Percentiles rank a stretch among this genome's conserved stretches.
Conservation (phyloP, 106 monocot genomes). For the Vanilla planifolia region DNA sequence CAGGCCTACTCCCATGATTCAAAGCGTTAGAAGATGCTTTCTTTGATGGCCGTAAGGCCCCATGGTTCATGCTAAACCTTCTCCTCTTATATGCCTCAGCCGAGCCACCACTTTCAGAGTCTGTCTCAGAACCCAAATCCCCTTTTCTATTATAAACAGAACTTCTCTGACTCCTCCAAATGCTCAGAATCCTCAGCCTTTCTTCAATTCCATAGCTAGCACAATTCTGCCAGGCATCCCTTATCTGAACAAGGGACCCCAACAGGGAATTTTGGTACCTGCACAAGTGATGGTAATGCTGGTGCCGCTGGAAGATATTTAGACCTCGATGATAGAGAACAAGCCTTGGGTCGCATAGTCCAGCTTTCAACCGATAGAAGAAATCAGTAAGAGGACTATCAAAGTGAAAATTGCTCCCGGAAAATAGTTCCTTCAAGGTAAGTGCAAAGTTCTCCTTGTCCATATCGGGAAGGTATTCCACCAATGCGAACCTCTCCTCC, state of each 20-base stretch:
- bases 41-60: not conserved
- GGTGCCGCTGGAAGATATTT: constrained; percentile 4
- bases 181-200: constrained; percentile 10
- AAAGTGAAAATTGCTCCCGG: constrained; percentile 71
- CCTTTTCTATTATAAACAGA: not conserved
- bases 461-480: constrained; percentile 68
- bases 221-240: constrained; percentile 12
- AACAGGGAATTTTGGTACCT: constrained; percentile 19
- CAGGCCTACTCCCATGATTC: constrained; percentile 2
- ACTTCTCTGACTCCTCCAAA: constrained; percentile 5
- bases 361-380: constrained; percentile 20
- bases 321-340: constrained; percentile 46
- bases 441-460: constrained; percentile 51
- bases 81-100: constrained; percentile 15
- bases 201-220: constrained; percentile 13
- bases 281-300: constrained; percentile 9
- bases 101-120: constrained; percentile 28
- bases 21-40: constrained; percentile 1
- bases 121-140: constrained; percentile 6
- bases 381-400: constrained; percentile 30
- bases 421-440: constrained; percentile 64
- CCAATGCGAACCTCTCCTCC: constrained; percentile 59
- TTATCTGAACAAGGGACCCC: constrained; percentile 5
- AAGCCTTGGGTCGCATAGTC: constrained; percentile 65
- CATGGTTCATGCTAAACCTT: constrained; percentile 15